Conservation (phyloP, 2,329 filamentous ascomycete genomes). For the Pleurostoma richardsiae region DNA sequence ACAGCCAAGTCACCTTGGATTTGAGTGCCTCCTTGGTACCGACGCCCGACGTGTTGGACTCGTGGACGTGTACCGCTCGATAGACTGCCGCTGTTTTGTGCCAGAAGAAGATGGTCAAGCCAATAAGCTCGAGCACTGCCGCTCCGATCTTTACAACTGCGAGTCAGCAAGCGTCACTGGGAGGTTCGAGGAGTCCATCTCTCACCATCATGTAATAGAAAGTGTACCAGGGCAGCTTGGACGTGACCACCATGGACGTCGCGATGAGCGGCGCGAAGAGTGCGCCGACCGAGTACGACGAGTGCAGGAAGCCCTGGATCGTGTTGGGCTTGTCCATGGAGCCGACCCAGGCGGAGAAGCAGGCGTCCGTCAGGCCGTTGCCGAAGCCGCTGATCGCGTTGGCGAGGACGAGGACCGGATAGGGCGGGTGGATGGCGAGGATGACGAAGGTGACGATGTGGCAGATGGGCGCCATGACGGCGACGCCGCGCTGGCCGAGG, state of each 20-base stretch:
- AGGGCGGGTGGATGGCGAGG: conserved; percentile 21
- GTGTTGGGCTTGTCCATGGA: conserved; percentile 27
- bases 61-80: neutral
- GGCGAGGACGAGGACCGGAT: conserved; percentile 22
- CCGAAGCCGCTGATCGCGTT: conserved; percentile 28
- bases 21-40: neutral
- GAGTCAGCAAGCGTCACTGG: neutral
- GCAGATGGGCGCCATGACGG: neutral
- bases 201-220: conserved; percentile 58
- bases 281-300: conserved; percentile 30
- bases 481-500: conserved; percentile 11
- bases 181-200: conserved; percentile 1
- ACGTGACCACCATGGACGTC: conserved; percentile 54
- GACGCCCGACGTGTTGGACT: neutral
- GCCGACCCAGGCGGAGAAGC: conserved; percentile 39
- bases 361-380: conserved; percentile 33
- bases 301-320: conserved; percentile 32
- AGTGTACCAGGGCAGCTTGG: conserved; percentile 48
- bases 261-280: conserved; percentile 53
- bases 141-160: neutral
- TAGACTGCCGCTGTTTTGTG: neutral
- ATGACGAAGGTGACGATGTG: conserved; percentile 13
- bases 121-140: neutral
- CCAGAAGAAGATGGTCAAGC: neutral
- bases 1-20: neutral